Conservation (phyloP, 345 rosid species). For the Citrus hindsii region DNA sequence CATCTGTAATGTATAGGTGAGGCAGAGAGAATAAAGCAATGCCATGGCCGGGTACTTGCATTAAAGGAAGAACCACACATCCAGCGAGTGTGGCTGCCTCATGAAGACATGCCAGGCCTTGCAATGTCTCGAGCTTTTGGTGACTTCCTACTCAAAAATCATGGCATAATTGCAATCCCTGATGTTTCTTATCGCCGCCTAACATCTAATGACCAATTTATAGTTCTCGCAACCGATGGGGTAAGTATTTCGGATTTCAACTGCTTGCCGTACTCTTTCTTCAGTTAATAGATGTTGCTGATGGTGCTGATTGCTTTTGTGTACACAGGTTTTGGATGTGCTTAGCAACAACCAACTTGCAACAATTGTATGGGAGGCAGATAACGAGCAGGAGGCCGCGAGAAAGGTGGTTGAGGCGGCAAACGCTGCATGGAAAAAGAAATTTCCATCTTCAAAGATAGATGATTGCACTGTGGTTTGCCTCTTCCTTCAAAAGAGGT, state of each 20-base stretch:
- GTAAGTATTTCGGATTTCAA: constrained; percentile 24
- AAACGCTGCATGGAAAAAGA: constrained; percentile 50
- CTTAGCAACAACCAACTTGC: constrained; percentile 64
- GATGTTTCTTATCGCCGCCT: constrained; percentile 56
- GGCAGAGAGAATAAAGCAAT: constrained; percentile 68
- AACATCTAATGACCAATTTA: constrained; percentile 47
- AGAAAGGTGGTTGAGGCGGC: constrained; percentile 69
- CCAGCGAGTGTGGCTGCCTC: constrained; percentile 84
- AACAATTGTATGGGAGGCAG: constrained; percentile 42
- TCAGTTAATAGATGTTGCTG: neutral
- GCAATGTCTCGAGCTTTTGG: constrained; percentile 98
- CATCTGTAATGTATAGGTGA: constrained; percentile 43
- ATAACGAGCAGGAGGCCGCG: constrained; percentile 41
- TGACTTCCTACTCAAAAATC: constrained; percentile 62
- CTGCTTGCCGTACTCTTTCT: neutral
- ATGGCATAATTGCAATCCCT: constrained; percentile 73
- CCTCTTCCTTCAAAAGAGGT: constrained; percentile 44
- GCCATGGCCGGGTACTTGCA: constrained; percentile 71
- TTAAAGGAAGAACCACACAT: constrained; percentile 71
- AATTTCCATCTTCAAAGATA: constrained; percentile 52
- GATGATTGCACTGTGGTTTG: constrained; percentile 73
- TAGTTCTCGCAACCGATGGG: constrained; percentile 86
- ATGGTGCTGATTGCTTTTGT: neutral
- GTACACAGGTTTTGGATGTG: constrained; percentile 71
- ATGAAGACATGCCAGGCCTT: constrained; percentile 73